phyloP scores from a whole-genome alignment of 345 rosid genomes.

The Citrus medica region DNA sequence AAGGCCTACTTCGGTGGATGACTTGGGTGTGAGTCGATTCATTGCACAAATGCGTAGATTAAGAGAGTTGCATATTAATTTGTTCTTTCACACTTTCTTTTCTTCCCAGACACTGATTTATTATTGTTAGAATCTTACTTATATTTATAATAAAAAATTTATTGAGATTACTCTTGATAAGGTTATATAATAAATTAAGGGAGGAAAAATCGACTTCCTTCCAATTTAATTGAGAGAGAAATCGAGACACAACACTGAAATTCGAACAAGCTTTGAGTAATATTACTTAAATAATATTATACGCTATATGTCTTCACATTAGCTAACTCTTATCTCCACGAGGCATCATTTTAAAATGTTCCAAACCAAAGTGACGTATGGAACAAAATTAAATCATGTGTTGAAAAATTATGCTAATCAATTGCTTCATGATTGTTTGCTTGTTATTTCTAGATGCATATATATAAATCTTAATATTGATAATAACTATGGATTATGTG shows the following conservation, averaged over 20 bases:
- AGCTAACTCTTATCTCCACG: not conserved
- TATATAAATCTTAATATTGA: not conserved
- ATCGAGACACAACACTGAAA: too few species aligned
- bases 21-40: constrained; percentile 5
- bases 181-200: too few species aligned
- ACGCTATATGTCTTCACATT: constrained; percentile 3
- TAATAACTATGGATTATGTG: not conserved
- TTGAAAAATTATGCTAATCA: not conserved
- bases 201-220: too few species aligned
- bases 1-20: not conserved
- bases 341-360: not conserved
- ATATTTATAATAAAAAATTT: too few species aligned
- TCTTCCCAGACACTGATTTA: too few species aligned
- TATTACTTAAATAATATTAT: too few species aligned
- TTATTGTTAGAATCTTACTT: too few species aligned
- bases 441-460: not conserved
- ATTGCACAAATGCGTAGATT: not conserved
- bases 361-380: not conserved
- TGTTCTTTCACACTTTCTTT: too few species aligned
- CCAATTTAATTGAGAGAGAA: too few species aligned
- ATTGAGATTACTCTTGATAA: too few species aligned
- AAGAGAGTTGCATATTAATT: not conserved
- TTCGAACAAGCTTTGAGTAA: too few species aligned
- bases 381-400: not conserved
- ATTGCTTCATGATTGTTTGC: not conserved